Conservation (phyloP, 2,329 filamentous ascomycete species). For the Colletotrichum echinochloae region DNA sequence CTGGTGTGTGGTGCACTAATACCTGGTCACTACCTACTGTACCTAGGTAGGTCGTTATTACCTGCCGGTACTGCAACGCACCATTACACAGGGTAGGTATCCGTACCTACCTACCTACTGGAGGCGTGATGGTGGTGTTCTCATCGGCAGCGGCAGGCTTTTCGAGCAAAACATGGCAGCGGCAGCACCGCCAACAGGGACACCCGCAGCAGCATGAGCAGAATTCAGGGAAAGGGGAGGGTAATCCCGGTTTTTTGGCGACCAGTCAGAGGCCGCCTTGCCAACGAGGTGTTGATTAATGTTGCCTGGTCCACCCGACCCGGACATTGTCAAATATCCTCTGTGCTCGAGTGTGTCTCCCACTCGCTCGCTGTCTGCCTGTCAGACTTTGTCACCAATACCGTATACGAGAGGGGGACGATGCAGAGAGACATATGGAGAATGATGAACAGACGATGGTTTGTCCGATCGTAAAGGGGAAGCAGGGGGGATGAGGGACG, state of each 20-base stretch:
- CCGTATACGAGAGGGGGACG: background rate
- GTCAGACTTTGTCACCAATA: no score
- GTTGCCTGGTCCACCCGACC: slow-evolving; percentile 18
- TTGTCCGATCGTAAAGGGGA: no score
- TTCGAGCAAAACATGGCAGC: slow-evolving; percentile 26
- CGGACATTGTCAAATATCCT: slow-evolving; percentile 25
- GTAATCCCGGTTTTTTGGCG: background rate
- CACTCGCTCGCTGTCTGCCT: background rate
- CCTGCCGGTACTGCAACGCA: no score
- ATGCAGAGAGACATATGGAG: background rate
- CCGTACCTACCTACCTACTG: no score
- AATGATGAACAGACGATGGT: background rate
- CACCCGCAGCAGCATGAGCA: slow-evolving; percentile 5
- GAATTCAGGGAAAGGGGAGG: background rate
- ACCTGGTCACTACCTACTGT: no score
- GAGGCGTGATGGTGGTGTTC: background rate
- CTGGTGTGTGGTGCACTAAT: background rate
- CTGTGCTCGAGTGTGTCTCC: background rate
- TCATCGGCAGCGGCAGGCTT: slow-evolving; percentile 13
- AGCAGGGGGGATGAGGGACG: background rate
- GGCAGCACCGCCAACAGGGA: slow-evolving; percentile 9
- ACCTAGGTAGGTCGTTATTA: background rate
- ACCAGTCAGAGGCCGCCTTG: slow-evolving; percentile 15
- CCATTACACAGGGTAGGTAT: no score
- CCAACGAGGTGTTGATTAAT: slow-evolving; percentile 9